Evolutionary conservation across 2,329 filamentous ascomycete genomes (phyloP), one percentile per base, ranked within the genome.

Genomic region (Fusarium falciforme): DNA sequence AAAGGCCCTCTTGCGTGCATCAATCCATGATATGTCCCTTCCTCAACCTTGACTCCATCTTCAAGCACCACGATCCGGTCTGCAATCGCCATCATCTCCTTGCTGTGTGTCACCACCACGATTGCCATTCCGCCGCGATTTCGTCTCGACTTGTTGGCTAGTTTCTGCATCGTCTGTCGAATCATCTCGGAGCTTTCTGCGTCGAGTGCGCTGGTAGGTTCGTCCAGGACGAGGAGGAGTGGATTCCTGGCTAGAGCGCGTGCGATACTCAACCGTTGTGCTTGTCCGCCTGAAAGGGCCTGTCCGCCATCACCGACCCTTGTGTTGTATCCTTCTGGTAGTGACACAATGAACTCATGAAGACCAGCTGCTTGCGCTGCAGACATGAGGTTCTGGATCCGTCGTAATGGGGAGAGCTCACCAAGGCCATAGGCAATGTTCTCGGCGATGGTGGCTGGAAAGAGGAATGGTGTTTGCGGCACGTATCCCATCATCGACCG

Each of bases 31-130:
- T 92, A 98, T 1, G 81, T 77, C 0, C 95, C 95, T 64, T 87
- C 83, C 79, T 96, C 89, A 3, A 90, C 92, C 8, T 94, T 89
- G 2, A 89, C 85, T 4, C 89, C 87, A 0, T 91, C 89, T n/a
- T 93, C 89, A 31, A 97, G 76, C 71, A 98, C 90, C 1, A 96
- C 85, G 9, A 98, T 85, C 52, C 89, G 87, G 79, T 94, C 91
- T 1, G 93, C 93, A 67, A 94, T 89, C 66, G 88, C 87, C 93
- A 98, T 98, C 94, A 98, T 97, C 78, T 96, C 92, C 70, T 85
- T 87, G 66, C 88, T 90, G 82, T 98, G 96, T 58, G 95, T 98
- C 42, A 97, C 92, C 27, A 97, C 88, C 17, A 98, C 86, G 0
- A 97, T 90, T 0, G 93, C 93, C 81, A 94, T 88, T 0, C 84